Evolutionary conservation across 495 filamentous ascomycete genomes (phyloP), one percentile per base, ranked within the genome.

Genomic region (Annulohypoxylon nitens): DNA sequence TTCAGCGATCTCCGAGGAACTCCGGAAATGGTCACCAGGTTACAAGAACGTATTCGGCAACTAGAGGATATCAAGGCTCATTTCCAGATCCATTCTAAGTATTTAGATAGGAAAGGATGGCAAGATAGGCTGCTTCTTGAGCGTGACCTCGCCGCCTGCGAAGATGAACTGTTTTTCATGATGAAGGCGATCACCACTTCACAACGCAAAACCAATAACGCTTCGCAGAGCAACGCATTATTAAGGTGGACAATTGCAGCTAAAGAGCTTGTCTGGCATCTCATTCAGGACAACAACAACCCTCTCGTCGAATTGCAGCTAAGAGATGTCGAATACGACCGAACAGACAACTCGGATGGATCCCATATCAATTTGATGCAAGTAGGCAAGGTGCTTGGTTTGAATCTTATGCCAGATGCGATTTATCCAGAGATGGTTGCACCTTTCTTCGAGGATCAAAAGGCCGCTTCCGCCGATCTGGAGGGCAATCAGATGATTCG

Each of bases 121-220:
- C 88, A 95, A 70, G 94, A 97, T 78, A 89, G 94, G 36, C 82
- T 97, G 70, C 78, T 89, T 7, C 87, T 99, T 25, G 96, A 98
- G 75, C 90, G 92, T 47, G 96, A 99, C 76, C 84, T 99, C 61
- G 87, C 92, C 16, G 89, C 87, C 55, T 98, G 92, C 76, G 97
- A 98, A 77, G 97, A 99, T 76, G 97, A 99, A 81, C 82, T 99
- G 37, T 99, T 99, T 84, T 99, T 99, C 83, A 92, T 98, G 87
- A 98, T 98, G 97, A 98, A 99, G 75, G 96, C 96, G 20, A 98
- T 99, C 80, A 99, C 95, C 0, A 95, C 95, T 2, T 94, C 94
- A 8, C 96, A 99, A 78, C 84, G 94, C 64, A 95, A 94, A 76
- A 89, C 89, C 51, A 93, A 97, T 63, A 94, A 89, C 81, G 69